phyloP scores from a whole-genome alignment of 2,329 filamentous ascomycete genomes.

The Alternaria gaisen region DNA sequence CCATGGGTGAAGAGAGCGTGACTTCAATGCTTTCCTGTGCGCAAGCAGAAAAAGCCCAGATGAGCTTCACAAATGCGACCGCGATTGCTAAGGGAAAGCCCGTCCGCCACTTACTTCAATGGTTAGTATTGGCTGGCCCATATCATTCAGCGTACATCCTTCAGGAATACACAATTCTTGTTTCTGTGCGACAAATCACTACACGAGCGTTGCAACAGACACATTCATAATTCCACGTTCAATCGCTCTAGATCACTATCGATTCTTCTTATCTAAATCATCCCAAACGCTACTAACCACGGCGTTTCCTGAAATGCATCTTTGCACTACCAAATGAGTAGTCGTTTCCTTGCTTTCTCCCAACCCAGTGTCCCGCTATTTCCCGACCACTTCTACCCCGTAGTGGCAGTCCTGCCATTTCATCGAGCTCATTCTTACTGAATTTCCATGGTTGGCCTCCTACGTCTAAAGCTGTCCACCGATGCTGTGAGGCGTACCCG shows the following conservation, averaged over 20 bases:
- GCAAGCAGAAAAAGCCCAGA: no score
- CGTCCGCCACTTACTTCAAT: no score
- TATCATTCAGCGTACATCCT: no score
- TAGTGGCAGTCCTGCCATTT: background rate
- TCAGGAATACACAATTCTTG: no score
- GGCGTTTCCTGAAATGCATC: background rate
- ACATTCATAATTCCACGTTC: background rate
- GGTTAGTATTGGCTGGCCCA: no score
- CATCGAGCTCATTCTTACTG: background rate
- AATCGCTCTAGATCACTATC: background rate
- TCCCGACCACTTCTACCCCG: background rate
- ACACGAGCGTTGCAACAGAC: background rate
- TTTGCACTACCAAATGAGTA: background rate
- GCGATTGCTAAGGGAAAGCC: no score
- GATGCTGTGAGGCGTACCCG: background rate
- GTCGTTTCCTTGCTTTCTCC: background rate
- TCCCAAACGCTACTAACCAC: background rate
- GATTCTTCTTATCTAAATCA: fast-evolving
- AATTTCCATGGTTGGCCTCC: background rate
- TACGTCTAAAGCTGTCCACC: background rate
- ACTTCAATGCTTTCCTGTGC: fast-evolving
- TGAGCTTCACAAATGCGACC: no score
- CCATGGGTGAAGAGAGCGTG: background rate
- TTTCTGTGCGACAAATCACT: no score
- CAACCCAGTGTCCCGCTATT: background rate